phyloP scores from a whole-genome alignment of 2,329 filamentous ascomycete species.

The Talaromyces pinophilus region DNA sequence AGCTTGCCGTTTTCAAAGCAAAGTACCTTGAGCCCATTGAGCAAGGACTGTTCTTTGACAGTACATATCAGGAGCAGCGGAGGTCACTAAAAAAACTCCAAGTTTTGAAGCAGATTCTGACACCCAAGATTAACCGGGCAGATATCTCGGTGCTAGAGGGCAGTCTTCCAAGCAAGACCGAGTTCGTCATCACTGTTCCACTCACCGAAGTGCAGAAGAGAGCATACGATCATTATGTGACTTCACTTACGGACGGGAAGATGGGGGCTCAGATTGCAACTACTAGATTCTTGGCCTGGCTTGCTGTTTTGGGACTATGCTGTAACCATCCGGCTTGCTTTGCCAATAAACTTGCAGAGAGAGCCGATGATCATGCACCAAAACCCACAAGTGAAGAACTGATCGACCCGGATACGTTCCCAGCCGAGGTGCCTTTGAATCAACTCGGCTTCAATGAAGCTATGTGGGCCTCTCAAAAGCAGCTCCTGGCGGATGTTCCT shows the following conservation, averaged over 20 bases:
- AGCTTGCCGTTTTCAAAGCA: conserved; percentile 64
- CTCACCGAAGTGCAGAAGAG: conserved; percentile 65
- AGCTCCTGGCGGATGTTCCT: conserved; percentile 34
- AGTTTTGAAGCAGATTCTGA: conserved; percentile 69
- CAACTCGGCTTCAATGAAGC: conserved; percentile 39
- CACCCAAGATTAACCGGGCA: conserved; percentile 74
- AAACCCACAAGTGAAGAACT: conserved; percentile 25
- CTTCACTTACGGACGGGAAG: conserved; percentile 37
- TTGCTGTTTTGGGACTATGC: conserved; percentile 55
- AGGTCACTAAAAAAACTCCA: conserved; percentile 66
- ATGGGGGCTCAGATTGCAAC: conserved; percentile 33
- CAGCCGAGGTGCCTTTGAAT: conserved; percentile 36
- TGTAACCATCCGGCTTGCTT: conserved; percentile 62
- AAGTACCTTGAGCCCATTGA: conserved; percentile 75
- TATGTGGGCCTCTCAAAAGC: conserved; percentile 37
- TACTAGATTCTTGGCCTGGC: conserved; percentile 57
- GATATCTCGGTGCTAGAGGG: conserved; percentile 68
- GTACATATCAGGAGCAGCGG: conserved; percentile 56
- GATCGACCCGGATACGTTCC: conserved; percentile 25
- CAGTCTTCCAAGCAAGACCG: conserved; percentile 71
- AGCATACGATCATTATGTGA: conserved; percentile 61
- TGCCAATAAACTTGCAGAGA: conserved; percentile 50
- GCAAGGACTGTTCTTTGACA: conserved; percentile 68
- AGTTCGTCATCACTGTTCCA: conserved; percentile 77
- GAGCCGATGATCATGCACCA: conserved; percentile 31